Base-by-base conservation (phyloP, 306 rosid genomes). In the Cicer cuneatum region DNA sequence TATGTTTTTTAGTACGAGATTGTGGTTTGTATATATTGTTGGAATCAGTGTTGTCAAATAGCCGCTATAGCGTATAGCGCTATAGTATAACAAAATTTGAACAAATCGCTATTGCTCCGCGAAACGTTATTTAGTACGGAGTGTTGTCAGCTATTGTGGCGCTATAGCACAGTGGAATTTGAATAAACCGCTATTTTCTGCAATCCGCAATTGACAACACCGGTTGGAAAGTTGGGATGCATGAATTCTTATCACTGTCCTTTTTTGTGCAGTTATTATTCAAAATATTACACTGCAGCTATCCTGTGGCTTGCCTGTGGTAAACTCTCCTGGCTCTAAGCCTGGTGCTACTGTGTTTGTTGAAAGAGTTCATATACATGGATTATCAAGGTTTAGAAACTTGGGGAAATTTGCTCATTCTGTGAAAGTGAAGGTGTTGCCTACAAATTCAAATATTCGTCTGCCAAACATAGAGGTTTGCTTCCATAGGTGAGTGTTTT, bases 401-500 rank as follows among this genome's bases (percentile, higher is more conserved):
- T 75, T 90, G 49, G 49, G 70, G 71, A 94, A 87, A 78, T 72
- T 80, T 83, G 78, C 97, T 1, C 84, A 90, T 81, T 84, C 90
- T 5, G 21, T 84, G 62, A 88, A 76, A 75, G 95, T 91, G 81
- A 91, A 88, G 85, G 77, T 94, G 43, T 84, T 79, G 2, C 85
- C 81, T 53, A 43, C 12, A 65, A 72, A 73, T 80, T 69, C 87
- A 60, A 80, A 74, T 73, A 75, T 70, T 66, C 88, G 71, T 10
- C 1, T 77, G 39, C 84, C 82, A 10, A 85, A 79, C 61, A 75
- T 83, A 10, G 97, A 89, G 78, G 84, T 91, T 82, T 94, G 98
- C 74, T 88, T 94, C 70, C 98, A 91, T 77, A 83, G 94, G 98
- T 91, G 81, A 80, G 97, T 80, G 43, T 80, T 57, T 81, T 54